A percentile compares a stretch with the other conserved stretches of the same genome.
These are phyloP conservation scores for Rosa hybrid DNA, from an alignment of 331 rosid genomes.

Conservation along the genomic window DNA sequence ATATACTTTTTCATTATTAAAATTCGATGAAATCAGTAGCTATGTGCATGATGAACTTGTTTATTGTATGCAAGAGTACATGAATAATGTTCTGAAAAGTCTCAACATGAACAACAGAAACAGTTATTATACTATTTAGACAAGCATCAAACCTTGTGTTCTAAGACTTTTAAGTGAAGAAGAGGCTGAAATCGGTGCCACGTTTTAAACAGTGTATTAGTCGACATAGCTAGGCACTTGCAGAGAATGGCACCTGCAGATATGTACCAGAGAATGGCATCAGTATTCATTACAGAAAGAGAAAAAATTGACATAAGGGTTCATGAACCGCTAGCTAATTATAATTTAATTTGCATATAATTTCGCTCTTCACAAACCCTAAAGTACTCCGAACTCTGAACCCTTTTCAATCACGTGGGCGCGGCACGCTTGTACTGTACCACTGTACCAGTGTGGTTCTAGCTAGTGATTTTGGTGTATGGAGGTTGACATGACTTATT, in stretches of 20 bases:
- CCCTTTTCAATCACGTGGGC: not conserved
- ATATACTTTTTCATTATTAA: not conserved
- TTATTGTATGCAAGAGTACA: not conserved
- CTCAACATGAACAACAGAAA: not conserved
- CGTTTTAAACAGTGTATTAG: not conserved
- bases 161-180: not conserved
- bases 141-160: not conserved
- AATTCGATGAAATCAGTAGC: not conserved
- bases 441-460: not conserved
- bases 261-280: not conserved
- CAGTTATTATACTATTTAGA: not conserved
- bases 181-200: not conserved
- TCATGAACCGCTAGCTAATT: not conserved
- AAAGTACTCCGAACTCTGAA: not conserved
- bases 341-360: not conserved
- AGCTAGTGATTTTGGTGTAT: not conserved
- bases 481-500: slow-evolving; percentile 33
- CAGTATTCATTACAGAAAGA: not conserved
- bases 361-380: not conserved
- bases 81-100: not conserved
- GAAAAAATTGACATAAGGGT: not conserved
- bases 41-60: not conserved
- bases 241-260: not conserved
- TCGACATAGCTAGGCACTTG: not conserved
- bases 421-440: not conserved